Base-by-base conservation (phyloP, 2,329 filamentous ascomycete species). In the Arthrobotrys pseudoclavata region DNA sequence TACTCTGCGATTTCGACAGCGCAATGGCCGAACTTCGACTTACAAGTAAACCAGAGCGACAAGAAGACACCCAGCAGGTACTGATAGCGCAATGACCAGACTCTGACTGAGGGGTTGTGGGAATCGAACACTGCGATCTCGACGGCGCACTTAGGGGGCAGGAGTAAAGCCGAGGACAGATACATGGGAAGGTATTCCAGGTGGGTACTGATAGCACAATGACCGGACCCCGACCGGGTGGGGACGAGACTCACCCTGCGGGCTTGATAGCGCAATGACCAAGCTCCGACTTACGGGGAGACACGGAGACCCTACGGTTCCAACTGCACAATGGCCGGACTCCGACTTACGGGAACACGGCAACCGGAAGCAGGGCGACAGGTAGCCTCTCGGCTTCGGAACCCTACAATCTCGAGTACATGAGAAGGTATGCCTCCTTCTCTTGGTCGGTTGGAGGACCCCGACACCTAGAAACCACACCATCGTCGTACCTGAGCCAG, bases 401-500 rank as follows among this genome's bases (percentile, higher is more conserved):
- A 15, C 20, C 31, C 52, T 48, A 4, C 31, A 20, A 37, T 29
- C 13, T 48, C 20, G 31, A 57, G 42, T 76, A 76, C 13, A 76
- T 45, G 26, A 76, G 31, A 45, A 76, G 37, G 34, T 76, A 76
- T 24, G 66, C 69, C 40, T 52, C 63, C 37, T 57, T 50, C 15
- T 70, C 52, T 26, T 66, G 12, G 1, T 34, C 34, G 18, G 45
- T 31, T n/a, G 64, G 13, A 18, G 72, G 72, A 20, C 37, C 66
- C 31, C 15, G 60, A n/a, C 48, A 29, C 37, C n/a, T 34, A 2
- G 50, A 13, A n/a, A 70, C 66, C 29, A 22, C 20, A 2, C 52
- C 66, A 24, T 76, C 72, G 42, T 76, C 66, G 15, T 76, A 76
- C 52, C 67, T 66, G 24, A 70, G 48, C 72, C 72, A 76, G n/a